Percentiles rank a stretch among this genome's conserved stretches.
Conservation (phyloP, 305 asterid species). For the Fraxinus greggii region DNA sequence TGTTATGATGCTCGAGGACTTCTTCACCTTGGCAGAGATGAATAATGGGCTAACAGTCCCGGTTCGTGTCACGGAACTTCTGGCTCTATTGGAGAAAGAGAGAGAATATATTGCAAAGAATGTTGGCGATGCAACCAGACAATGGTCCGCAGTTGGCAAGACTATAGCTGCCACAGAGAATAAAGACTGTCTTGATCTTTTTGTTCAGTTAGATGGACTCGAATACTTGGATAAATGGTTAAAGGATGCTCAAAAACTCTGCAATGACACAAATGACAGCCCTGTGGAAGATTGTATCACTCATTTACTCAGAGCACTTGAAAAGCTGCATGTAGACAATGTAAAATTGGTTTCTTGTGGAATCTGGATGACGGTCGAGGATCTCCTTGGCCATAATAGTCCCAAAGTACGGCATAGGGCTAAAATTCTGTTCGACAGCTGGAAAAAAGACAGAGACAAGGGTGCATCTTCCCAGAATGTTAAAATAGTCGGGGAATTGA, state of each 20-base stretch:
- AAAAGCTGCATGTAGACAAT: slow-evolving; percentile 40
- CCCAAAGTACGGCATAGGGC: slow-evolving; percentile 54
- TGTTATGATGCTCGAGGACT: slow-evolving; percentile 60
- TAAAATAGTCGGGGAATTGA: slow-evolving; percentile 27
- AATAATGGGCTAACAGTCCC: slow-evolving; percentile 61
- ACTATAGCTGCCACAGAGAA: slow-evolving; percentile 66
- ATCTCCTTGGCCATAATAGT: slow-evolving; percentile 51
- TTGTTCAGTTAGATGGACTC: slow-evolving; percentile 62
- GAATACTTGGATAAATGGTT: slow-evolving; percentile 48
- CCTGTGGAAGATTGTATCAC: slow-evolving; percentile 46
- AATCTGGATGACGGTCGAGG: slow-evolving; percentile 46
- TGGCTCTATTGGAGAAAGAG: slow-evolving; percentile 55
- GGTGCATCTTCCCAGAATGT: slow-evolving; percentile 28
- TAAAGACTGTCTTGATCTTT: slow-evolving; percentile 63
- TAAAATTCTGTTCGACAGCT: slow-evolving; percentile 42
- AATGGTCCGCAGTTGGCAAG: slow-evolving; percentile 65
- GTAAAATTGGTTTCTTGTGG: slow-evolving; percentile 48
- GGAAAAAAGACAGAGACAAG: slow-evolving; percentile 40
- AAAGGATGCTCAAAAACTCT: slow-evolving; percentile 50
- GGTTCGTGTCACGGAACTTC: slow-evolving; percentile 62
- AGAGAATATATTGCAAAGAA: slow-evolving; percentile 31
- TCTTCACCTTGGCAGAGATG: slow-evolving; percentile 65
- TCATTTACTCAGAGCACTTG: slow-evolving; percentile 54
- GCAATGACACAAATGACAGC: slow-evolving; percentile 35
- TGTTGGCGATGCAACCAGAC: slow-evolving; percentile 45